Conservation (phyloP, 2,329 filamentous ascomycete species). For the Arthrinium puccinioides region DNA sequence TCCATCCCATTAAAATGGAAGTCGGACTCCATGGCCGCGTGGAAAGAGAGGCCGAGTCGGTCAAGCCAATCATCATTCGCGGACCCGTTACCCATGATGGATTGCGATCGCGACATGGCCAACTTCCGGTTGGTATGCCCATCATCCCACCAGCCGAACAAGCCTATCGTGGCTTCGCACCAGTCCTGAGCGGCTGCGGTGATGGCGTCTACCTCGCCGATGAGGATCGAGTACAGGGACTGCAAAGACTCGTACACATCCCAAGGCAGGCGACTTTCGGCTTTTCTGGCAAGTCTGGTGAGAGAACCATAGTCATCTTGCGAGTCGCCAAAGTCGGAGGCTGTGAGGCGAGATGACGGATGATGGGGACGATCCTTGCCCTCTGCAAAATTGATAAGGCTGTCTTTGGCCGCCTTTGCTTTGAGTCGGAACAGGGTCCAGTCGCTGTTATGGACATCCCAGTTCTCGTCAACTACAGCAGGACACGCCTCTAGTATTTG, state of each 20-base stretch:
- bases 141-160: constrained; percentile 91
- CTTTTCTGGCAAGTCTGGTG: constrained; percentile 64
- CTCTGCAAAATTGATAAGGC: constrained; percentile 73
- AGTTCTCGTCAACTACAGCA: constrained; percentile 55
- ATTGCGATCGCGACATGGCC: constrained; percentile 27
- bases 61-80: constrained; percentile 65
- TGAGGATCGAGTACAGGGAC: constrained; percentile 71
- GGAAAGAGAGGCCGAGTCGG: constrained; percentile 65
- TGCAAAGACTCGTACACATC: constrained; percentile 80
- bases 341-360: constrained; percentile 21
- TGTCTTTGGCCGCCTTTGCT: constrained; percentile 59
- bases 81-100: constrained; percentile 24
- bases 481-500: constrained; percentile 69
- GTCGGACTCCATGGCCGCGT: constrained; percentile 59
- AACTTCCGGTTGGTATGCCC: constrained; percentile 38
- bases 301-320: constrained; percentile 40
- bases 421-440: constrained; percentile 81
- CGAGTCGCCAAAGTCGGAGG: constrained; percentile 26
- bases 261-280: constrained; percentile 83
- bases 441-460: constrained; percentile 74
- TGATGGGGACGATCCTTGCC: constrained; percentile 47
- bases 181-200: constrained; percentile 77
- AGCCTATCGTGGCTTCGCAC: constrained; percentile 78
- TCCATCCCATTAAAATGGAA: constrained; percentile 73
- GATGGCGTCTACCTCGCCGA: constrained; percentile 70